These are phyloP conservation scores for Pseudopyrenochaeta lycopersici DNA, from an alignment of 2,329 filamentous ascomycete species.

Conservation along the genomic window DNA sequence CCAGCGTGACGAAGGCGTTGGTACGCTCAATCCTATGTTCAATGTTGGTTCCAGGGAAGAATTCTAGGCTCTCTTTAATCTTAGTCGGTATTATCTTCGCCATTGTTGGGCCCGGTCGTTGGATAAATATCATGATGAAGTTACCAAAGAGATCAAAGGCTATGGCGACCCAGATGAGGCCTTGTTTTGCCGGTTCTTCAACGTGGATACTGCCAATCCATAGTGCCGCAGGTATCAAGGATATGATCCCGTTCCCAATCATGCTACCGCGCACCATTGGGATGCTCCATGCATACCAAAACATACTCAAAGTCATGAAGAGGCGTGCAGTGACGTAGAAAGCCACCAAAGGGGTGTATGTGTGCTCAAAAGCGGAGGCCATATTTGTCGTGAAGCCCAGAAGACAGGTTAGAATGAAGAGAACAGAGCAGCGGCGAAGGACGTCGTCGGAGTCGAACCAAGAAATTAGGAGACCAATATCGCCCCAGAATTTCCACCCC, in stretches of 20 bases:
- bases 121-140: conserved; percentile 53
- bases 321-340: conserved; percentile 68
- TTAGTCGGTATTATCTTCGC: conserved; percentile 18
- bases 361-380: conserved; percentile 61
- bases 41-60: conserved; percentile 70
- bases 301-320: conserved; percentile 61
- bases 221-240: conserved; percentile 60
- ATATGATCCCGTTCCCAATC: conserved; percentile 57
- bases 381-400: conserved; percentile 72
- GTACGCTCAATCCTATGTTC: conserved; percentile 72
- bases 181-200: conserved; percentile 63
- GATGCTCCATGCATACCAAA: conserved; percentile 58
- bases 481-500: conserved; percentile 71
- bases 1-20: conserved; percentile 70
- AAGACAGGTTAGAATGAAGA: conserved; percentile 69
- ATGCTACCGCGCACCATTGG: conserved; percentile 68
- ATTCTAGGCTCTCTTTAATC: conserved; percentile 60
- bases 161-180: conserved; percentile 66
- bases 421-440: conserved; percentile 64
- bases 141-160: conserved; percentile 62
- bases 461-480: conserved; percentile 64
- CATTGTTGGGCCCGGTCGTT: conserved; percentile 32
- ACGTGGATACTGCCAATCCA: conserved; percentile 70
- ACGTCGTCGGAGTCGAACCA: conserved; percentile 72
- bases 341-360: conserved; percentile 66